These are phyloP conservation scores for Phylloporus rhodoxanthus DNA, from an alignment of 768 basidiomycete species.

Conservation along the genomic window DNA sequence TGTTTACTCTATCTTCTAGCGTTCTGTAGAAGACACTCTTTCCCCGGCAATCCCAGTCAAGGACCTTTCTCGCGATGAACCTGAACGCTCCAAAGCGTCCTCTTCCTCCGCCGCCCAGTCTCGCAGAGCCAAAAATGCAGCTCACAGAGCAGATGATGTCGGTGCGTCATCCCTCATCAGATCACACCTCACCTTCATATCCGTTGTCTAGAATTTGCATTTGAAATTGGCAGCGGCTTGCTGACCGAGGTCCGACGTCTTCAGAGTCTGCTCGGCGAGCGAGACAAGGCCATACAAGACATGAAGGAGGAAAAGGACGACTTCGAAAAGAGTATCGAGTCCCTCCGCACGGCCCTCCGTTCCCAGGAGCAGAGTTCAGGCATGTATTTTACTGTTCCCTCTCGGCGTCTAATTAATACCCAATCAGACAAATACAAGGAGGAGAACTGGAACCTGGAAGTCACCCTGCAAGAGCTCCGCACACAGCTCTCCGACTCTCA, in stretches of 20 bases:
- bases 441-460: slow-evolving; percentile 99
- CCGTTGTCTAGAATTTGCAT: slow-evolving; percentile 76
- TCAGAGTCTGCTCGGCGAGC: slow-evolving; percentile 84
- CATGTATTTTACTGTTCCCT: slow-evolving; percentile 28
- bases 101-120: slow-evolving; percentile 80
- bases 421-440: slow-evolving; percentile 87
- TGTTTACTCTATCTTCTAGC: slow-evolving; percentile 29
- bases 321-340: slow-evolving; percentile 73
- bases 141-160: slow-evolving; percentile 84
- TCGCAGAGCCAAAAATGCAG: slow-evolving; percentile 85
- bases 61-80: slow-evolving; percentile 58
- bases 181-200: slow-evolving; percentile 10
- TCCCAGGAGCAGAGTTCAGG: slow-evolving; percentile 79
- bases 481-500: slow-evolving; percentile 63
- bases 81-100: slow-evolving; percentile 51
- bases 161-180: slow-evolving; percentile 44
- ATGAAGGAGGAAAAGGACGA: slow-evolving; percentile 91
- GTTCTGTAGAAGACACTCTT: slow-evolving; percentile 40
- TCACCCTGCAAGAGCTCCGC: slow-evolving; percentile 81
- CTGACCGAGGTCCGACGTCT: slow-evolving; percentile 88
- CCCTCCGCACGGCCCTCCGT: slow-evolving; percentile 63
- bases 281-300: slow-evolving; percentile 88
- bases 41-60: slow-evolving; percentile 42
- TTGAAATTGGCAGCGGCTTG: slow-evolving; percentile 92
- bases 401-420: background rate